These are phyloP conservation scores for Diddensiella santjacobensis DNA, from an alignment of 805 yeast genomes.

Conservation along the genomic window DNA sequence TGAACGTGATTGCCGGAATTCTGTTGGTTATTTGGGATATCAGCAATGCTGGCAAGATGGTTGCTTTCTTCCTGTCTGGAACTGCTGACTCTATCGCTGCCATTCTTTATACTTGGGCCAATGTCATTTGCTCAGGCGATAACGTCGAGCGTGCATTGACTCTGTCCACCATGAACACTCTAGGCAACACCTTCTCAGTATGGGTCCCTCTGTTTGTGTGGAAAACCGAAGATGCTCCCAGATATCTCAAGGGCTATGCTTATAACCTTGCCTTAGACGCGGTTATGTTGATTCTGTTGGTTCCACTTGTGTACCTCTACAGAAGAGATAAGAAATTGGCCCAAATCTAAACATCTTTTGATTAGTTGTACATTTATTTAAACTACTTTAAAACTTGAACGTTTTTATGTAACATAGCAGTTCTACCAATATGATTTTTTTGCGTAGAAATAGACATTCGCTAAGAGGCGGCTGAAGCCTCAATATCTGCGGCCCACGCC, in stretches of 20 bases:
- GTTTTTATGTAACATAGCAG: too few species aligned
- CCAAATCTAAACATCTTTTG: not conserved
- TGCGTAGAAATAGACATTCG: too few species aligned
- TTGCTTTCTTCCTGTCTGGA: conserved; percentile 9
- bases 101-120: conserved; percentile 8
- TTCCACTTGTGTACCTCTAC: conserved; percentile 50
- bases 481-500: too few species aligned
- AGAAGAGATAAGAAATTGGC: conserved; percentile 45
- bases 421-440: too few species aligned
- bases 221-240: conserved; percentile 30
- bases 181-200: conserved; percentile 51
- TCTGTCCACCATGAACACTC: conserved; percentile 45
- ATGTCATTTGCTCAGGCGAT: conserved; percentile 6
- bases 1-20: conserved; percentile 5
- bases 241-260: conserved; percentile 27
- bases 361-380: too few species aligned
- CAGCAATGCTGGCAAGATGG: conserved; percentile 9
- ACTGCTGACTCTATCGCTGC: conserved; percentile 10
- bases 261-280: conserved; percentile 22
- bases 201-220: conserved; percentile 46
- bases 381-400: too few species aligned
- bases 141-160: conserved; percentile 31
- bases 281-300: conserved; percentile 8
- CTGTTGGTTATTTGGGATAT: conserved; percentile 8
- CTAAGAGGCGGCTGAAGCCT: too few species aligned